Base-by-base conservation (phyloP, 345 rosid species). In the Syzygium oleosum region DNA sequence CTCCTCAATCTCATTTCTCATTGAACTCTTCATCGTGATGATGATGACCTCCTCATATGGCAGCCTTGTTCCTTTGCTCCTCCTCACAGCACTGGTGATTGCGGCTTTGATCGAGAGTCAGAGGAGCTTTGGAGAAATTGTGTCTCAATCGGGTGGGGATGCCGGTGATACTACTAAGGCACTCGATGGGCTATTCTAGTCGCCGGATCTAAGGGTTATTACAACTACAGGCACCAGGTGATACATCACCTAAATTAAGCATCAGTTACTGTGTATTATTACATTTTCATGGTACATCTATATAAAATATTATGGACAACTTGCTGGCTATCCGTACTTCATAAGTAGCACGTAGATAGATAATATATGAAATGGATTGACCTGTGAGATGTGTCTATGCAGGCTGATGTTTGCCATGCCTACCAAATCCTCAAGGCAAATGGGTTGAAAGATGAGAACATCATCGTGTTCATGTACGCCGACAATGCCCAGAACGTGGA, bases 341-440 rank as follows among this genome's bases (percentile, higher is more conserved):
- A 38, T 27, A 52, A 56, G n/a, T 31, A 51, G 21, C 58, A 41
- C 59, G 22, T 19, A 17, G n/a, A 9, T 63, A 41, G 43, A 41
- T 41, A 41, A 41, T 51, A 15, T 29, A 22, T 51, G 16, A 31
- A 51, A 19, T 87, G 41, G 43, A 14, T 16, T 12, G 53, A 31
- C 46, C 25, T 21, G n/a, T 87, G 83, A n/a, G 38, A 61, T 61
- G 34, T 61, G 34, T 61, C 73, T 61, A 6, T n/a, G 16, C 52
- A 97, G 99, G 97, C 99, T 3, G 99, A 97, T 90, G 95, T 97
- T 15, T 97, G 99, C 87, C 99, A 96, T 88, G 99, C 99, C 23
- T 96, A 96, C 91, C 99, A 97, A 90, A 79, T 96, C 56, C 93
- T 97, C 21, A 94, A 91, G 85, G 96, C 93, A 41, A 97, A 98